phyloP scores from a whole-genome alignment of 2,329 filamentous ascomycete species.

The Emergomyces africanus region DNA sequence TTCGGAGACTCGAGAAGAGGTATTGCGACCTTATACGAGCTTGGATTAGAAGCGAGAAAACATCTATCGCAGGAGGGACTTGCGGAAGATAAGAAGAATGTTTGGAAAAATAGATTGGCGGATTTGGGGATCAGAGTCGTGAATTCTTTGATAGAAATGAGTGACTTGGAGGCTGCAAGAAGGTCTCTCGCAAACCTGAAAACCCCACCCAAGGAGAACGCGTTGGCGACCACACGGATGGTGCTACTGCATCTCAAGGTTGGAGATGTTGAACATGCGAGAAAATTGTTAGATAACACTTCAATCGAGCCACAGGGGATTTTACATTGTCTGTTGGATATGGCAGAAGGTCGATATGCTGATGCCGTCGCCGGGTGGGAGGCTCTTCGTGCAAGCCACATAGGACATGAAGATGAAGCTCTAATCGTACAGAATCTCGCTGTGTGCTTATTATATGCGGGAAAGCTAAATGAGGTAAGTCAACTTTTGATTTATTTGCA shows the following conservation, averaged over 20 bases:
- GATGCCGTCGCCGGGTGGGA: constrained; percentile 52
- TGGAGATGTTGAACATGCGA: constrained; percentile 61
- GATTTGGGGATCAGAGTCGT: constrained; percentile 59
- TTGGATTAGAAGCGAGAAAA: constrained; percentile 63
- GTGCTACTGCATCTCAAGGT: constrained; percentile 64
- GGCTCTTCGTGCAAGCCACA: constrained; percentile 35
- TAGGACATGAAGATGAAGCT: constrained; percentile 40
- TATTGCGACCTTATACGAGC: constrained; percentile 82
- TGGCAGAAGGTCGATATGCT: constrained; percentile 64
- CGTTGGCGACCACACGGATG: constrained; percentile 27
- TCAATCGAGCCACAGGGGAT: constrained; percentile 17
- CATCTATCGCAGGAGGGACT: constrained; percentile 40
- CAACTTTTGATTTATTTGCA: constrained; percentile 2
- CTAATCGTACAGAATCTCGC: constrained; percentile 73
- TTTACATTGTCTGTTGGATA: constrained; percentile 53
- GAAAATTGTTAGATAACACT: constrained; percentile 35
- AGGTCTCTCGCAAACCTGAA: constrained; percentile 55
- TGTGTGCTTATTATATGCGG: constrained; percentile 72
- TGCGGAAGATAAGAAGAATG: constrained; percentile 42
- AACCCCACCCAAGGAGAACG: constrained; percentile 18
- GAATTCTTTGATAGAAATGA: constrained; percentile 51
- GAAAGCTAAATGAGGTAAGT: constrained; percentile 56
- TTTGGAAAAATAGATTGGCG: constrained; percentile 60
- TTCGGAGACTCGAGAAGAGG: constrained; percentile 74
- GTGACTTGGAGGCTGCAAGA: constrained; percentile 67